Percentiles rank a stretch among this genome's conserved stretches.
These are phyloP conservation scores for Yamadazyma sp. DNA, from an alignment of 805 yeast species.

Conservation along the genomic window DNA sequence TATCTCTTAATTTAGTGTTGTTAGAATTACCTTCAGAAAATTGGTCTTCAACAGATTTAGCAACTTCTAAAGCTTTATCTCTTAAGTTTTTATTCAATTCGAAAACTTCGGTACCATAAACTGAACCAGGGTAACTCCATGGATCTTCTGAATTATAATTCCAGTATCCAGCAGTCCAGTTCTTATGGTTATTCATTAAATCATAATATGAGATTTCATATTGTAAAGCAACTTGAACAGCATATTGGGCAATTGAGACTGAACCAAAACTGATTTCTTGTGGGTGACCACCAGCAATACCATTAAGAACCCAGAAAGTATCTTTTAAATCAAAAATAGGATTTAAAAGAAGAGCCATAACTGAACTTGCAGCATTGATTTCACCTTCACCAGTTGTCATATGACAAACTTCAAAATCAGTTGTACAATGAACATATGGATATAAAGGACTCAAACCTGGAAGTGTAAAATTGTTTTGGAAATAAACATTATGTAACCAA, in stretches of 20 bases:
- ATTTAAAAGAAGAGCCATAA: constrained; percentile 51
- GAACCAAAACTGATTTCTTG: constrained; percentile 54
- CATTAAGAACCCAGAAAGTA: constrained; percentile 62
- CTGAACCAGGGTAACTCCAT: constrained; percentile 47
- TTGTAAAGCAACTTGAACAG: constrained; percentile 59
- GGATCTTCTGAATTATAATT: constrained; percentile 52
- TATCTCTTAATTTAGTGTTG: constrained; percentile 44
- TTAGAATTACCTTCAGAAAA: constrained; percentile 45
- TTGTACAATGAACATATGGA: constrained; percentile 55
- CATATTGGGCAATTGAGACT: constrained; percentile 57
- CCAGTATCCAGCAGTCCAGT: constrained; percentile 63
- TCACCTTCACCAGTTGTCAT: constrained; percentile 70
- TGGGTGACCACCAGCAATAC: constrained; percentile 67
- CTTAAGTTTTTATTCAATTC: constrained; percentile 58
- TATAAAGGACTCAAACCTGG: constrained; percentile 66
- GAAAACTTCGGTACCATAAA: constrained; percentile 64
- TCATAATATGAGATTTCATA: constrained; percentile 48
- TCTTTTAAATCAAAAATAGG: constrained; percentile 56
- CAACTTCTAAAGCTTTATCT: constrained; percentile 55
- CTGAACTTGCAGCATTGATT: constrained; percentile 60
- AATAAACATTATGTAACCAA: constrained; percentile 48
- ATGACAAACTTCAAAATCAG: constrained; percentile 51
- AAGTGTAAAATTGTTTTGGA: constrained; percentile 52
- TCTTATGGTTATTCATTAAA: constrained; percentile 25
- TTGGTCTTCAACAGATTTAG: constrained; percentile 31